phyloP scores from a whole-genome alignment of 169 alveolate species.

The Theileria sp. region DNA sequence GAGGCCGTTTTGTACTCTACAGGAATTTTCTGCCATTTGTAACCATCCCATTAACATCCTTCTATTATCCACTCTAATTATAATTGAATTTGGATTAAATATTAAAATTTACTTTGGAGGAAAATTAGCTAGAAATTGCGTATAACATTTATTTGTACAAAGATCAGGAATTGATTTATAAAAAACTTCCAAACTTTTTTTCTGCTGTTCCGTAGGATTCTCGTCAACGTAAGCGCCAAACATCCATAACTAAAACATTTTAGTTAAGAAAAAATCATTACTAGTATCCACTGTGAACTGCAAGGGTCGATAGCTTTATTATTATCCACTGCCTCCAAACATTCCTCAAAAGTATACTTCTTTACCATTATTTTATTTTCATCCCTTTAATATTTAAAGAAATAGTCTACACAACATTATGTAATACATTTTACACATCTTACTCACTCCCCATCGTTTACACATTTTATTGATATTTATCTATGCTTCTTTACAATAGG shows the following conservation, averaged over 20 bases:
- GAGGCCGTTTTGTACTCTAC: slow-evolving; percentile 56
- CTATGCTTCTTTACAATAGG: slow-evolving; percentile 23
- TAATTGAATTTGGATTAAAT: neutral
- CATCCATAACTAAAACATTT: slow-evolving; percentile 52
- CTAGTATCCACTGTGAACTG: slow-evolving; percentile 69
- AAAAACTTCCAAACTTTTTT: slow-evolving; percentile 46
- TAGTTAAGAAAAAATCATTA: neutral
- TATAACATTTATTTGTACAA: slow-evolving; percentile 55
- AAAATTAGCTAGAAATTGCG: slow-evolving; percentile 23
- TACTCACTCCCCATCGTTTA: neutral
- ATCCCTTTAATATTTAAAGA: neutral
- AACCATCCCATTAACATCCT: slow-evolving; percentile 60
- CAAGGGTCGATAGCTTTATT: slow-evolving; percentile 62
- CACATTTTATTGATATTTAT: neutral
- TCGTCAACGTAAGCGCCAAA: slow-evolving; percentile 64
- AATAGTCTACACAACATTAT: neutral
- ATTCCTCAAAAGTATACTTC: slow-evolving; percentile 35
- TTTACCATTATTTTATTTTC: neutral
- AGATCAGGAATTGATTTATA: slow-evolving; percentile 58
- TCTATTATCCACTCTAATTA: slow-evolving; percentile 42
- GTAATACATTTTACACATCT: neutral
- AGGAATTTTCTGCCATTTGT: slow-evolving; percentile 66
- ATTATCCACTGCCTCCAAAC: slow-evolving; percentile 52
- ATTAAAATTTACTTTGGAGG: slow-evolving; percentile 41
- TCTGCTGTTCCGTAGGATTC: slow-evolving; percentile 31